These are phyloP conservation scores for Chionographis japonica DNA, from an alignment of 106 monocot species.

Conservation along the genomic window DNA sequence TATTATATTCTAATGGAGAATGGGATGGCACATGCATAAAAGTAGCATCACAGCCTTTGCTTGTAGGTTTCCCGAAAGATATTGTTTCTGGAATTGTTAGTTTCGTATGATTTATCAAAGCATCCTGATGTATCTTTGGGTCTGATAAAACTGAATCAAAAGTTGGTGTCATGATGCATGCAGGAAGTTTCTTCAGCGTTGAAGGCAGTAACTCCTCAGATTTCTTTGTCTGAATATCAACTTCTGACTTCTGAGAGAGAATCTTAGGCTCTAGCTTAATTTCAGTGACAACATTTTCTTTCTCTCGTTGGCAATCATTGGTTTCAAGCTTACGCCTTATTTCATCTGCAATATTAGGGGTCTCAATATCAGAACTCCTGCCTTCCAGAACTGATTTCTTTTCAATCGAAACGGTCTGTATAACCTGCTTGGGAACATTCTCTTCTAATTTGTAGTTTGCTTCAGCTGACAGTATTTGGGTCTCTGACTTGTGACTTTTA, in stretches of 20 bases:
- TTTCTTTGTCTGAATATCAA: slow-evolving; percentile 3
- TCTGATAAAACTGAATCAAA: slow-evolving; percentile 8
- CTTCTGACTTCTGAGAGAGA: not conserved
- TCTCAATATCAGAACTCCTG: slow-evolving; percentile 1
- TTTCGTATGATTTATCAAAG: slow-evolving; percentile 2
- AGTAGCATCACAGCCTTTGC: slow-evolving; percentile 30
- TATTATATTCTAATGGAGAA: slow-evolving; percentile 30
- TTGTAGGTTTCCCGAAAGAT: slow-evolving; percentile 21
- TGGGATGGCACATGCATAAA: slow-evolving; percentile 19
- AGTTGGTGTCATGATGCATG: slow-evolving; percentile 13
- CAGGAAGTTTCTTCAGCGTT: slow-evolving; percentile 17
- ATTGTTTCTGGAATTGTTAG: slow-evolving; percentile 7
- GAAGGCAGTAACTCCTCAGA: slow-evolving; percentile 6
- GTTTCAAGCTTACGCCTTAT: not conserved
- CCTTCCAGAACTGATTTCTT: slow-evolving; percentile 3
- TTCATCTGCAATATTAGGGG: slow-evolving; percentile 10
- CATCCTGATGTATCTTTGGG: slow-evolving; percentile 15
- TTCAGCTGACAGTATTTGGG: not conserved
- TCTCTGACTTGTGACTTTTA: slow-evolving; percentile 4
- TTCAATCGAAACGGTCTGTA: not conserved
- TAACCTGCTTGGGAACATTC: slow-evolving; percentile 4
- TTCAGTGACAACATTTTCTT: not conserved
- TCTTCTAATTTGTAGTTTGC: not conserved
- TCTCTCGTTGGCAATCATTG: not conserved
- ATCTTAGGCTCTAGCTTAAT: slow-evolving; percentile 1